Conservation (phyloP, 306 rosid genomes). For the Cicer cuneatum region DNA sequence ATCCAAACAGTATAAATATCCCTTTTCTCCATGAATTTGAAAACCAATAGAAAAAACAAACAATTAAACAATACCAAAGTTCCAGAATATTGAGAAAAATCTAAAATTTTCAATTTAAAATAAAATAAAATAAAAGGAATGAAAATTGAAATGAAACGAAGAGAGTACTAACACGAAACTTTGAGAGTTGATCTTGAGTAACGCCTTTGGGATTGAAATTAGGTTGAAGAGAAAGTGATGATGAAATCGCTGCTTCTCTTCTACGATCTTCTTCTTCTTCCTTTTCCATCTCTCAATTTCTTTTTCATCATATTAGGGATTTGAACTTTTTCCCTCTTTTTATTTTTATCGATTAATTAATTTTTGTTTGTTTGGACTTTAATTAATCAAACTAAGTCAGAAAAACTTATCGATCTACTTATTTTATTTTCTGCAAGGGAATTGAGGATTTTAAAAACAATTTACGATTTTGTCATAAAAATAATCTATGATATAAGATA, state of each 20-base stretch:
- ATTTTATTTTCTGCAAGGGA: too few species aligned
- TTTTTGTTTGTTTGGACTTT: too few species aligned
- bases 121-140: neutral
- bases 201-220: conserved; percentile 64
- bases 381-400: too few species aligned
- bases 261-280: conserved; percentile 61
- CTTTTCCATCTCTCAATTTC: conserved; percentile 38
- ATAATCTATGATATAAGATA: too few species aligned
- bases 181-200: conserved; percentile 58
- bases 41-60: too few species aligned
- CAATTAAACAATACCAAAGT: conserved; percentile 22
- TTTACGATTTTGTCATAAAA: too few species aligned
- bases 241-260: conserved; percentile 74
- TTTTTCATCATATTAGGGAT: neutral
- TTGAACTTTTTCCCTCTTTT: too few species aligned
- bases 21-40: too few species aligned
- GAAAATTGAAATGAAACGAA: neutral
- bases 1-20: too few species aligned
- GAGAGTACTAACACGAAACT: conserved; percentile 57
- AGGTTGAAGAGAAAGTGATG: conserved; percentile 56
- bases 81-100: conserved; percentile 10
- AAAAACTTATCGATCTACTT: too few species aligned
- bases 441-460: too few species aligned
- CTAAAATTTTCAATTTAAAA: neutral
- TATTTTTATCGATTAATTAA: too few species aligned